Evolutionary conservation across 192 early-diverging fungal species (phyloP).

Genomic region (Coemansia sp.): DNA sequence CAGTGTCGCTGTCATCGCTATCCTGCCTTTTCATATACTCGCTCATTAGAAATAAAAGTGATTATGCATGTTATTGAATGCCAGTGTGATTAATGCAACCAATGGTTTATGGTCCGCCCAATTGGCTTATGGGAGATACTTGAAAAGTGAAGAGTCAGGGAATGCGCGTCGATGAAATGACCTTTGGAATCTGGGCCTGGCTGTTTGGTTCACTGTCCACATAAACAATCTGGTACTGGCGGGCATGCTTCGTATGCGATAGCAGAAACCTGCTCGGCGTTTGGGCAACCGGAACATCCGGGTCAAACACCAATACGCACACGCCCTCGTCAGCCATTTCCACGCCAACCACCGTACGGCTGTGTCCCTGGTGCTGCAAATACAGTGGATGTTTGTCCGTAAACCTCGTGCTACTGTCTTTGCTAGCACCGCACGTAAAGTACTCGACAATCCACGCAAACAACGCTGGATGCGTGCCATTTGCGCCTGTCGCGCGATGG

Average conservation of each 20-base stretch:
- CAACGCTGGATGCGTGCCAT: constrained; percentile 58
- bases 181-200: constrained; percentile 7
- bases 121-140: too few relatives aligned
- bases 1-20: constrained; percentile 29
- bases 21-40: neutral
- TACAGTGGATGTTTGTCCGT: constrained; percentile 65
- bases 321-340: constrained; percentile 47
- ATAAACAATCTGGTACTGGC: constrained; percentile 38
- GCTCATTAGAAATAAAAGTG: neutral
- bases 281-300: constrained; percentile 26
- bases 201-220: constrained; percentile 7
- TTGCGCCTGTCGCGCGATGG: constrained; percentile 57
- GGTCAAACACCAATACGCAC: constrained; percentile 66
- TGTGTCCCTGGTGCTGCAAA: constrained; percentile 72
- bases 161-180: constrained; percentile 13
- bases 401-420: constrained; percentile 21
- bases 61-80: too few relatives aligned
- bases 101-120: too few relatives aligned
- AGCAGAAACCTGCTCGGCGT: neutral
- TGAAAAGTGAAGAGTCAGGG: neutral
- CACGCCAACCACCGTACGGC: constrained; percentile 64
- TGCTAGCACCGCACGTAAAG: constrained; percentile 30
- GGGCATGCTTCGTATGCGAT: constrained; percentile 6
- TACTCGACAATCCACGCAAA: constrained; percentile 61
- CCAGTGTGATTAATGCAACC: too few relatives aligned